Percentiles rank a stretch among this genome's conserved stretches.
Conservation (phyloP, 371 early-diverging fungal species). For the Massospora cicadina region DNA sequence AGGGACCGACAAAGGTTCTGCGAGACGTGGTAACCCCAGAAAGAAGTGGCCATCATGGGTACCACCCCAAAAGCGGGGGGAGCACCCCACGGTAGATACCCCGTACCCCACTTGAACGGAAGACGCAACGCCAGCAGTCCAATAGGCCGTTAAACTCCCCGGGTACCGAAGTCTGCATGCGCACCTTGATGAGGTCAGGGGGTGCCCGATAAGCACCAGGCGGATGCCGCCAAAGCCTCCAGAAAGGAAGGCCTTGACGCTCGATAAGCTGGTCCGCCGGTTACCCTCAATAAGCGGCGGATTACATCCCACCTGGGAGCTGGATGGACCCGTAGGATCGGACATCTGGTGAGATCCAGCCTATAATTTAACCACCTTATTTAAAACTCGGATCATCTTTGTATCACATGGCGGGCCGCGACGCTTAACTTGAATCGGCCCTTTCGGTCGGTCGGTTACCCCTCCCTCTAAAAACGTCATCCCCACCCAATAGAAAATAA, state of each 20-base stretch:
- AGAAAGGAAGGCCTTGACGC: constrained; percentile 70
- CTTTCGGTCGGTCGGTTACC: no score
- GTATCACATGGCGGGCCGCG: no score
- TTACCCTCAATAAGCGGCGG: no score
- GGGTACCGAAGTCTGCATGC: constrained; percentile 74
- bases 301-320: no score
- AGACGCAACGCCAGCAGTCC: constrained; percentile 73
- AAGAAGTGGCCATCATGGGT: constrained; percentile 86
- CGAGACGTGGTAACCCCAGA: constrained; percentile 66
- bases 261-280: no score
- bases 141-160: constrained; percentile 51
- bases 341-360: no score
- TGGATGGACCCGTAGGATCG: no score
- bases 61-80: constrained; percentile 81
- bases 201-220: constrained; percentile 43
- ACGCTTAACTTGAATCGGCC: no score
- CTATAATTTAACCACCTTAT: no score
- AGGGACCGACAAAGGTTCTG: constrained; percentile 13
- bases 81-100: constrained; percentile 90
- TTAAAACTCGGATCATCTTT: no score
- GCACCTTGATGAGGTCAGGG: constrained; percentile 77
- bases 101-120: constrained; percentile 64
- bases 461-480: no score
- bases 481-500: no score
- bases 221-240: constrained; percentile 82